Evolutionary conservation across 768 basidiomycete genomes (phyloP).

Genomic region (Amanita rimosa): DNA sequence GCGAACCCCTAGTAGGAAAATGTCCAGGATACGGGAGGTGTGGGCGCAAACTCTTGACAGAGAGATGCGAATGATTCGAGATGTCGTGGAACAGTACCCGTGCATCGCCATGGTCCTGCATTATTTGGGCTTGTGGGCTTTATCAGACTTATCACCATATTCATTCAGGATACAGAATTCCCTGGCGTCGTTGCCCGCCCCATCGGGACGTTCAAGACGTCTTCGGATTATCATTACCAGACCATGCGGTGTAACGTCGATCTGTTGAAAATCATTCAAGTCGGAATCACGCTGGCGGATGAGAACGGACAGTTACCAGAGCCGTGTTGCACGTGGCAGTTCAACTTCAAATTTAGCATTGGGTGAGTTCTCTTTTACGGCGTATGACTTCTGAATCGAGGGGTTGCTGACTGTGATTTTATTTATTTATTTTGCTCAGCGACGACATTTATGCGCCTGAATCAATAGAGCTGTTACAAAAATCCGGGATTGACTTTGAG

Average conservation of each 20-base stretch:
- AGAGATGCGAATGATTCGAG: slow-evolving; percentile 85
- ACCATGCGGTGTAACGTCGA: slow-evolving; percentile 99
- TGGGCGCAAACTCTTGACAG: slow-evolving; percentile 89
- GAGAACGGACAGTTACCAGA: slow-evolving; percentile 87
- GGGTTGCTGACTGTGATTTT: not conserved
- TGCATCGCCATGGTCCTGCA: slow-evolving; percentile 84
- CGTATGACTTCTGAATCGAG: too few species aligned
- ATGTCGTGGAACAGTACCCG: slow-evolving; percentile 81
- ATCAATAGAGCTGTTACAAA: slow-evolving; percentile 87
- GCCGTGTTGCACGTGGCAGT: slow-evolving; percentile 95
- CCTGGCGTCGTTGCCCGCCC: slow-evolving; percentile 97
- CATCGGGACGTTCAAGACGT: slow-evolving; percentile 92
- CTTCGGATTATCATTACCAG: slow-evolving; percentile 98
- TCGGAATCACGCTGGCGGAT: slow-evolving; percentile 90
- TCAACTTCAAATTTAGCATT: slow-evolving; percentile 92
- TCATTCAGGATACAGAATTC: slow-evolving; percentile 90
- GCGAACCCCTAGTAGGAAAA: slow-evolving; percentile 17
- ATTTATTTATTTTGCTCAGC: slow-evolving; percentile 25
- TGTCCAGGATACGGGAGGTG: slow-evolving; percentile 88
- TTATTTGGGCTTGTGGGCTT: slow-evolving; percentile 10
- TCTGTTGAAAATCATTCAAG: slow-evolving; percentile 93
- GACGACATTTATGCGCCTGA: slow-evolving; percentile 99
- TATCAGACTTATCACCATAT: slow-evolving; percentile 14
- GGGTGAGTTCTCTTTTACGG: slow-evolving; percentile 50
- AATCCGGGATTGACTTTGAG: slow-evolving; percentile 93